Evolutionary conservation across 495 filamentous ascomycete species (phyloP).

Genomic region (Penicillium psychrofluorescens): DNA sequence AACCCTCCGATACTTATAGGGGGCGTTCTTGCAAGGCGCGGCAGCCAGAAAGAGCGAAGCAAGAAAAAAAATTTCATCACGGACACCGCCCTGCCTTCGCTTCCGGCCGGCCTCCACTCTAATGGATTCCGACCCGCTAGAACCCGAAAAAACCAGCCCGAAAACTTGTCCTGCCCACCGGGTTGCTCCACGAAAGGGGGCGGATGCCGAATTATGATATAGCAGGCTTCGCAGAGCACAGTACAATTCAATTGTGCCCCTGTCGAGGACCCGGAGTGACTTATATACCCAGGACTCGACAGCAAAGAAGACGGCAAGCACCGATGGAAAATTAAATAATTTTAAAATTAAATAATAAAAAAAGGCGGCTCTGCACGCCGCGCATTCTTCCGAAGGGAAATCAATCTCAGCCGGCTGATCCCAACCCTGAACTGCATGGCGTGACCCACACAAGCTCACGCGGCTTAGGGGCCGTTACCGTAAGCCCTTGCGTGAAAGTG

Average conservation of each 20-base stretch:
- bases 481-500: background rate
- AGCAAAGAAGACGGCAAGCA: background rate
- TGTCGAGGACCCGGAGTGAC: background rate
- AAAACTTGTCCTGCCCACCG: conserved; percentile 7
- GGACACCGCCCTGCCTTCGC: too few species aligned
- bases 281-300: conserved; percentile 1
- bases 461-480: conserved; percentile 10
- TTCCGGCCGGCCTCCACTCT: conserved; percentile 15
- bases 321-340: background rate
- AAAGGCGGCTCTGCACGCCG: conserved; percentile 9
- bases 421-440: conserved; percentile 13
- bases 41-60: conserved; percentile 9
- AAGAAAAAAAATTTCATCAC: conserved; percentile 5
- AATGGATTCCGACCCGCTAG: conserved; percentile 17
- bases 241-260: too few species aligned
- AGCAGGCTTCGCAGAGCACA: too few species aligned
- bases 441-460: conserved; percentile 24
- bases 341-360: background rate
- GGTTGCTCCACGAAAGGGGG: conserved; percentile 10
- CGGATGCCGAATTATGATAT: background rate
- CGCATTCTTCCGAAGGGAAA: conserved; percentile 9
- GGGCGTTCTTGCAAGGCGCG: background rate
- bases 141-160: conserved; percentile 13
- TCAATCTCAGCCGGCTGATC: conserved; percentile 16
- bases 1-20: too few species aligned